Evolutionary conservation across 1,139 yeast species (phyloP).

Genomic region (Kodamaea sp.): DNA sequence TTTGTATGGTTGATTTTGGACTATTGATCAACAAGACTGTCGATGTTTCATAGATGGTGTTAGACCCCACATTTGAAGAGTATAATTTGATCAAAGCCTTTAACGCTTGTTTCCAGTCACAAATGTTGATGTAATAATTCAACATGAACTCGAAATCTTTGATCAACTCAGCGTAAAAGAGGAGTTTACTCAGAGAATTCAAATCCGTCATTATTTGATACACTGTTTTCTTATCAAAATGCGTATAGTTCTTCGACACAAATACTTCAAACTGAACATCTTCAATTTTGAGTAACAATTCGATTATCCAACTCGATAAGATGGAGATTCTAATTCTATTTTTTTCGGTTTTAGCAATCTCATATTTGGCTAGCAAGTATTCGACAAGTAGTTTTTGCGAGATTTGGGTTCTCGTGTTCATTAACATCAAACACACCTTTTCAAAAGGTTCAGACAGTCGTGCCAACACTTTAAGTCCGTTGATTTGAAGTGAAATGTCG

Average conservation of each 20-base stretch:
- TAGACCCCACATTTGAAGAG: constrained; percentile 29
- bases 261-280: constrained; percentile 47
- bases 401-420: constrained; percentile 34
- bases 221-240: constrained; percentile 60
- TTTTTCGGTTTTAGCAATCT: constrained; percentile 31
- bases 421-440: constrained; percentile 58
- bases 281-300: constrained; percentile 40
- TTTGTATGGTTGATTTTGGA: constrained; percentile 68
- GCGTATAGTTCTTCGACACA: constrained; percentile 43
- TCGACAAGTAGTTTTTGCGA: constrained; percentile 43
- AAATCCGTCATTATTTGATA: constrained; percentile 70
- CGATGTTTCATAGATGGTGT: constrained; percentile 61
- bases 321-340: constrained; percentile 54
- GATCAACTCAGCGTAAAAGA: constrained; percentile 65
- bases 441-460: constrained; percentile 68
- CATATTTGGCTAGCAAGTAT: constrained; percentile 56
- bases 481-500: constrained; percentile 24
- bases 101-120: constrained; percentile 74
- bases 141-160: constrained; percentile 69
- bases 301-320: constrained; percentile 82
- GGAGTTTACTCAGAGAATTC: constrained; percentile 58
- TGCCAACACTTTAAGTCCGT: constrained; percentile 67
- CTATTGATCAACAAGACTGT: constrained; percentile 63
- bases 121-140: constrained; percentile 61
- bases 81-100: constrained; percentile 50